phyloP scores from a whole-genome alignment of 352 stramenopile genomes.

The Phytophthora syringae region DNA sequence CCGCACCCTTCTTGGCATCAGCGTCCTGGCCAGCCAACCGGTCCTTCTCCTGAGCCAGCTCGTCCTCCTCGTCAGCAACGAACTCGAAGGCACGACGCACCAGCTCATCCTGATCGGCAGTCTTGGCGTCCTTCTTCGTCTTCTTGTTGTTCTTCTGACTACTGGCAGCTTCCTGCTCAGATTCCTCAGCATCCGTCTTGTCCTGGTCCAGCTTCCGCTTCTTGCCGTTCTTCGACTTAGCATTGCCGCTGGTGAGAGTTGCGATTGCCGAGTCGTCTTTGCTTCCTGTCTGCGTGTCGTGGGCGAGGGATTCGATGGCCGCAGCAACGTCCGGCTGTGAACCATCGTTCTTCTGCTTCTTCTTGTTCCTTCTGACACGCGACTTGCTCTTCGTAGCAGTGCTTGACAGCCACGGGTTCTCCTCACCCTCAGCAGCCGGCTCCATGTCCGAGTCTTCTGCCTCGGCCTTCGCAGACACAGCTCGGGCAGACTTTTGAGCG shows the following conservation, averaged over 20 bases:
- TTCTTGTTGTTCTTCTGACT: conserved; percentile 58
- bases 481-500: conserved; percentile 12
- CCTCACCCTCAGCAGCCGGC: conserved; percentile 38
- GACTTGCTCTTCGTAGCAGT: conserved; percentile 65
- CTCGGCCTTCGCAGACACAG: conserved; percentile 12
- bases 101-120: conserved; percentile 83
- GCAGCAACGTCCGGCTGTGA: conserved; percentile 48
- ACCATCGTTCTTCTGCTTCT: conserved; percentile 51
- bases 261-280: conserved; percentile 23
- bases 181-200: conserved; percentile 14
- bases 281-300: conserved; percentile 45
- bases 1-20: conserved; percentile 74
- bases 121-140: conserved; percentile 57
- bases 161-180: conserved; percentile 6
- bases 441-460: conserved; percentile 35
- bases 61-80: conserved; percentile 90
- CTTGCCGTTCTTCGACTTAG: conserved; percentile 42
- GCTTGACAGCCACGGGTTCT: conserved; percentile 76
- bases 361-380: conserved; percentile 72
- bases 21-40: conserved; percentile 66
- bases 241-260: conserved; percentile 29
- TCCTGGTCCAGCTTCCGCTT: conserved; percentile 58
- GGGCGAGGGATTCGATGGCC: conserved; percentile 67
- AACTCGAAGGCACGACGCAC: conserved; percentile 96
- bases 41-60: conserved; percentile 95